Evolutionary conservation across 768 basidiomycete genomes (phyloP).

Genomic region (Dacryopinax spathularia): DNA sequence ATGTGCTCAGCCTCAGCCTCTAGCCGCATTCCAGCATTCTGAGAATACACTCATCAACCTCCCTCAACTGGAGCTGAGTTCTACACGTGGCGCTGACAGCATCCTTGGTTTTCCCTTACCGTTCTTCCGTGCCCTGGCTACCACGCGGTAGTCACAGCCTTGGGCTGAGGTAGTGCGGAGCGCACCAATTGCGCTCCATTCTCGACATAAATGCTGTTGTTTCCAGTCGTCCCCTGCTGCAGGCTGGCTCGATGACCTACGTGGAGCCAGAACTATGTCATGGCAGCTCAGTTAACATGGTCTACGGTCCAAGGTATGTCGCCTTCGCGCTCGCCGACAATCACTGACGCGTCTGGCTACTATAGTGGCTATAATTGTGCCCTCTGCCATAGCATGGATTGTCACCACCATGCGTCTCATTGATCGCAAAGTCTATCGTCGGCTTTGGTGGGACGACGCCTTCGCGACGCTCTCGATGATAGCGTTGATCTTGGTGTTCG

Average conservation of each 20-base stretch:
- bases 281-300: not conserved
- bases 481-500: not conserved
- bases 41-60: no score
- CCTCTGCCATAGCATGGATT: not conserved
- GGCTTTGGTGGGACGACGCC: not conserved
- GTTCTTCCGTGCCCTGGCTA: not conserved
- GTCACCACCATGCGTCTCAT: not conserved
- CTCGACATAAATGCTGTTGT: no score
- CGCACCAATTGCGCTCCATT: no score
- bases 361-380: not conserved
- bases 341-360: not conserved
- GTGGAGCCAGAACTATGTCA: not conserved
- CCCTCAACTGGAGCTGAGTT: no score
- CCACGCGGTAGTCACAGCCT: not conserved
- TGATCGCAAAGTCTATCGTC: not conserved
- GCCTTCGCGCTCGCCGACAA: not conserved
- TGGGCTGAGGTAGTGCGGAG: not conserved
- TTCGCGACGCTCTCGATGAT: not conserved
- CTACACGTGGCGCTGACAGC: no score
- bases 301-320: not conserved
- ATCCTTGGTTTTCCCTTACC: no score
- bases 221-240: no score
- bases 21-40: no score
- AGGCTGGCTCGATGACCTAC: not conserved
- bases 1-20: no score